Percentiles rank a stretch among this genome's conserved stretches.
Conservation (phyloP, 371 early-diverging fungal species). For the Nematocida parisii region DNA sequence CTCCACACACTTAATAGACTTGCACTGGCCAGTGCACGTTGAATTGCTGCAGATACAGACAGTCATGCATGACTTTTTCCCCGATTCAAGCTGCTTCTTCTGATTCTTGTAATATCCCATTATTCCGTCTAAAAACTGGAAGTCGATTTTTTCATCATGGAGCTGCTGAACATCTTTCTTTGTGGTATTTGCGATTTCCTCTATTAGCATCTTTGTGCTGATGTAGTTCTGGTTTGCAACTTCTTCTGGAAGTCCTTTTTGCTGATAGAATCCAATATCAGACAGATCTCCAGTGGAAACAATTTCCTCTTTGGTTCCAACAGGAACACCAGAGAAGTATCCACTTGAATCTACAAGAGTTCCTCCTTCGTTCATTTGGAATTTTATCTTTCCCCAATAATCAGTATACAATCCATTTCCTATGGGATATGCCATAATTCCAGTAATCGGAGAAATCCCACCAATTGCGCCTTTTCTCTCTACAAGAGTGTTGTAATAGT, state of each 20-base stretch:
- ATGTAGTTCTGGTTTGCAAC: constrained; percentile 43
- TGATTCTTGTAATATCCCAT: constrained; percentile 13
- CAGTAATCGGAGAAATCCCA: constrained; percentile 31
- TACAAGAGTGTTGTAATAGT: constrained; percentile 31
- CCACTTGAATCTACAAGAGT: constrained; percentile 57
- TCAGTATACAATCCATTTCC: constrained; percentile 48
- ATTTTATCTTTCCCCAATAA: constrained; percentile 64
- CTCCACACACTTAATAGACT: constrained; percentile 61
- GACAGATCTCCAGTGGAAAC: constrained; percentile 52
- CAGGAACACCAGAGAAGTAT: constrained; percentile 57
- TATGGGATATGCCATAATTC: constrained; percentile 58
- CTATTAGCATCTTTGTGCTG: constrained; percentile 55
- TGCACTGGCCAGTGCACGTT: constrained; percentile 62
- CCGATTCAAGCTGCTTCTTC: background rate
- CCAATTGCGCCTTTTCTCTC: background rate
- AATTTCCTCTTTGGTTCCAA: constrained; percentile 49
- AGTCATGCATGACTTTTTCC: constrained; percentile 24
- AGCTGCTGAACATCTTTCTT: constrained; percentile 54
- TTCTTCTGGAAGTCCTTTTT: constrained; percentile 23
- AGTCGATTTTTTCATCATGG: constrained; percentile 37
- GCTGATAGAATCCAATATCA: constrained; percentile 62
- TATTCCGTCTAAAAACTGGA: constrained; percentile 52
- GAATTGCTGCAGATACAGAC: constrained; percentile 64
- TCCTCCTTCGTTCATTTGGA: constrained; percentile 35
- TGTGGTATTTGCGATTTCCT: constrained; percentile 59